A percentile compares a stretch with the other conserved stretches of the same genome.
phyloP scores from a whole-genome alignment of 768 basidiomycete genomes.

The Podaxis rugospora region DNA sequence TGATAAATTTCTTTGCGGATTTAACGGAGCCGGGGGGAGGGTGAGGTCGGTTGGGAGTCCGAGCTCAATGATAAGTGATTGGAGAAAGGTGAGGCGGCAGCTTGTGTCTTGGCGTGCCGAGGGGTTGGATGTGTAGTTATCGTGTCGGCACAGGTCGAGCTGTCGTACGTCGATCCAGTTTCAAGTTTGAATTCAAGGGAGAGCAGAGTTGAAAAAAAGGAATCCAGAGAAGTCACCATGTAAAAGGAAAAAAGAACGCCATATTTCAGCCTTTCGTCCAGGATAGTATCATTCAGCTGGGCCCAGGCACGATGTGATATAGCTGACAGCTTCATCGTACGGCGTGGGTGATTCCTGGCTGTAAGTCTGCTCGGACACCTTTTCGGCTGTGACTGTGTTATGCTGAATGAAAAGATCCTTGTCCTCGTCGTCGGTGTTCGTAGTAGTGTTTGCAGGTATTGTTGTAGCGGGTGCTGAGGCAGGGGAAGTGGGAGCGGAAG shows the following conservation, averaged over 20 bases:
- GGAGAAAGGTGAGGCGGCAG: constrained; percentile 57
- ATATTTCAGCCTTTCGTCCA: background rate
- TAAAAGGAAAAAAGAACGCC: background rate
- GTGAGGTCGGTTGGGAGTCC: constrained; percentile 45
- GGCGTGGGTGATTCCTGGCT: constrained; percentile 24
- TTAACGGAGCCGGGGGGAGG: constrained; percentile 46
- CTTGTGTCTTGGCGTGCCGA: constrained; percentile 35
- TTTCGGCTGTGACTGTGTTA: constrained; percentile 28
- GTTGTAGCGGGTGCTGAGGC: constrained; percentile 29
- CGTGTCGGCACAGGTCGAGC: background rate
- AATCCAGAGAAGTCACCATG: too few relatives aligned
- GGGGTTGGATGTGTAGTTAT: constrained; percentile 47
- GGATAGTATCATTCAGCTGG: constrained; percentile 5
- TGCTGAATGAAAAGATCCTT: constrained; percentile 43
- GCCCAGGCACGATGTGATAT: constrained; percentile 55
- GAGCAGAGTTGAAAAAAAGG: background rate
- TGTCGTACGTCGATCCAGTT: background rate
- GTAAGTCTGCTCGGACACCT: constrained; percentile 21
- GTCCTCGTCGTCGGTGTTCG: background rate
- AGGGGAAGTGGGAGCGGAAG: constrained; percentile 13
- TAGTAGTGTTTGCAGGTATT: background rate
- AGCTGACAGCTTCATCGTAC: constrained; percentile 56
- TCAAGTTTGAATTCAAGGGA: background rate
- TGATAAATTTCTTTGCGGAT: constrained; percentile 66
- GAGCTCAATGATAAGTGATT: constrained; percentile 75